phyloP scores from a whole-genome alignment of 169 alveolate species.

The Plasmodium vivax region DNA sequence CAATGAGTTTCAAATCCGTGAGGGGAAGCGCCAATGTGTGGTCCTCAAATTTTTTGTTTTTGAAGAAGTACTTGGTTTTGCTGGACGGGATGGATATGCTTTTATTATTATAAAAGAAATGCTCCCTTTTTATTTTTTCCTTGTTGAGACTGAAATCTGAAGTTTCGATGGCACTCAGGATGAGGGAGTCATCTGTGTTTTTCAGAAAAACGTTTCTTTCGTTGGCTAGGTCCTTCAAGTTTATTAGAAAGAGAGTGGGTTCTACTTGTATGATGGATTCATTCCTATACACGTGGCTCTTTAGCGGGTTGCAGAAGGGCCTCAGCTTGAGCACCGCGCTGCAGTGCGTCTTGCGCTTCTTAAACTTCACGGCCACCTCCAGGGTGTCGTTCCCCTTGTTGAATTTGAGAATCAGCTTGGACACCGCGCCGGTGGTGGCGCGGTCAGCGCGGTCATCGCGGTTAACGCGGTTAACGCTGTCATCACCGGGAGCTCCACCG shows the following conservation, averaged over 20 bases:
- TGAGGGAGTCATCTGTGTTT: slow-evolving; percentile 40
- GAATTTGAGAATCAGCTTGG: slow-evolving; percentile 43
- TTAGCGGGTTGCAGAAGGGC: slow-evolving; percentile 24
- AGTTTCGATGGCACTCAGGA: slow-evolving; percentile 53
- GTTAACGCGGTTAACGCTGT: background rate
- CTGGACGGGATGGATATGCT: slow-evolving; percentile 31
- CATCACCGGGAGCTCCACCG: background rate
- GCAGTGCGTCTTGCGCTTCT: slow-evolving; percentile 19
- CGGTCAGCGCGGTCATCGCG: background rate
- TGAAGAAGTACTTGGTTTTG: slow-evolving; percentile 56
- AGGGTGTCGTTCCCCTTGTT: slow-evolving; percentile 4
- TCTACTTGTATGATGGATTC: slow-evolving; percentile 67
- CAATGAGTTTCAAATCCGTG: slow-evolving; percentile 13
- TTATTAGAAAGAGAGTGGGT: slow-evolving; percentile 64
- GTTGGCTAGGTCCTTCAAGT: slow-evolving; percentile 38
- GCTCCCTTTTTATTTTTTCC: slow-evolving; percentile 62
- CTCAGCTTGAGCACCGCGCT: slow-evolving; percentile 31
- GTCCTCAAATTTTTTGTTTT: slow-evolving; percentile 51
- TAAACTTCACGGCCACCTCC: slow-evolving; percentile 47
- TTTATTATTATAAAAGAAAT: slow-evolving; percentile 65
- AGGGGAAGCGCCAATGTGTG: slow-evolving; percentile 55
- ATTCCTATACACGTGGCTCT: slow-evolving; percentile 38
- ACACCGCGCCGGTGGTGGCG: background rate
- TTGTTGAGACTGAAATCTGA: slow-evolving; percentile 39
- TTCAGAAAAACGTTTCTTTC: slow-evolving; percentile 62